Conservation (phyloP, 257 asterid genomes). For the Ilex asprella region DNA sequence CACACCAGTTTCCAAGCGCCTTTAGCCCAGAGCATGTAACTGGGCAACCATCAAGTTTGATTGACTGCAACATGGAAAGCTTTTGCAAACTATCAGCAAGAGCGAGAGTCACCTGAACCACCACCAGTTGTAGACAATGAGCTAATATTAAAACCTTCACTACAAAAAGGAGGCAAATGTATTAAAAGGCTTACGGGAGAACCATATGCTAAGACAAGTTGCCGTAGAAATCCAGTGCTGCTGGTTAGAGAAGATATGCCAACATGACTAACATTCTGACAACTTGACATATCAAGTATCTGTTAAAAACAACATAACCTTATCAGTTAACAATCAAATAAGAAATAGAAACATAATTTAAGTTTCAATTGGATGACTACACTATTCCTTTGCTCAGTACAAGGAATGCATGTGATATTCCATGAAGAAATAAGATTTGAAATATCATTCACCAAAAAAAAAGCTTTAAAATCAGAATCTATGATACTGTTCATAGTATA, state of each 20-base stretch:
- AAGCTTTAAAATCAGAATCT: too few species aligned
- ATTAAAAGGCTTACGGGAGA: slow-evolving; percentile 13
- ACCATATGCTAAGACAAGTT: slow-evolving; percentile 22
- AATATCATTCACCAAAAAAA: too few species aligned
- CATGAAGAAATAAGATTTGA: too few species aligned
- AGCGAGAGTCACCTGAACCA: slow-evolving; percentile 20
- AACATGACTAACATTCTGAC: slow-evolving; percentile 20
- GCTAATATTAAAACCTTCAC: not conserved
- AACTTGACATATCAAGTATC: slow-evolving; percentile 26
- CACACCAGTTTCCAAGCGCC: slow-evolving; percentile 19
- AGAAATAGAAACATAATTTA: too few species aligned
- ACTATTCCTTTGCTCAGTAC: too few species aligned
- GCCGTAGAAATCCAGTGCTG: slow-evolving; percentile 15
- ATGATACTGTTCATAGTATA: too few species aligned
- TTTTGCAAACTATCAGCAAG: slow-evolving; percentile 20
- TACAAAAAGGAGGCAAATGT: not conserved
- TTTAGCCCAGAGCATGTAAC: slow-evolving; percentile 20
- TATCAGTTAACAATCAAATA: too few species aligned
- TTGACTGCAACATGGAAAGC: slow-evolving; percentile 13
- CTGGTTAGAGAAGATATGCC: slow-evolving; percentile 21
- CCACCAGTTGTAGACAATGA: not conserved
- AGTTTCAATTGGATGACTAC: too few species aligned
- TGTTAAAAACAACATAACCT: slow-evolving; percentile 5
- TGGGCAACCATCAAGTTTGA: slow-evolving; percentile 29
- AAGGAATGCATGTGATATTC: too few species aligned